These are phyloP conservation scores for Lineolata rhizophorae DNA, from an alignment of 495 filamentous ascomycete genomes.

Conservation along the genomic window DNA sequence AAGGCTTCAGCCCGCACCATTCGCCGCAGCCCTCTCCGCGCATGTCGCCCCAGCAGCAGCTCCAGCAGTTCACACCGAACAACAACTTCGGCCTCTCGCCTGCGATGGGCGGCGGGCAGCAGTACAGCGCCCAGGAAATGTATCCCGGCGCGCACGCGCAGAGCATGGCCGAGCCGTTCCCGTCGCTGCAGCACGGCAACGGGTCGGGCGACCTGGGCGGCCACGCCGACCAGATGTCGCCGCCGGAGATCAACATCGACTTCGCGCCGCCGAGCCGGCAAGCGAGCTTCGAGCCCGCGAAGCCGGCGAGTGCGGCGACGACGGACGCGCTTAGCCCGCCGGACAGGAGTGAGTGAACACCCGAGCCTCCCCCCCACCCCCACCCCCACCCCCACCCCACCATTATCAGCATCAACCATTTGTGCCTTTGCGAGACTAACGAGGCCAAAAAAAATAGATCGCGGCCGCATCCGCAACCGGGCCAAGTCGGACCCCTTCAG, in stretches of 20 bases:
- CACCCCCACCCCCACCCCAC: conserved; percentile 2
- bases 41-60: conserved; percentile 44
- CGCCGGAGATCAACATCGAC: conserved; percentile 82
- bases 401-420: too few relatives aligned
- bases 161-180: conserved; percentile 42
- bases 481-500: conserved; percentile 21
- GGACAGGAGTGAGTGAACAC: conserved; percentile 52
- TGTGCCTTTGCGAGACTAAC: conserved; percentile 5
- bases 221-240: conserved; percentile 53
- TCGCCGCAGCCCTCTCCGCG: conserved; percentile 75
- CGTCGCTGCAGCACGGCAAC: conserved; percentile 24
- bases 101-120: too few relatives aligned
- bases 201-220: conserved; percentile 28
- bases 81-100: conserved; percentile 27
- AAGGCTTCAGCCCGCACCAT: conserved; percentile 60
- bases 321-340: conserved; percentile 69
- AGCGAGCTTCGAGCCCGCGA: conserved; percentile 47
- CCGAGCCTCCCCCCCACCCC: too few relatives aligned
- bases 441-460: conserved; percentile 6
- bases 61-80: conserved; percentile 13
- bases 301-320: conserved; percentile 25
- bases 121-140: too few relatives aligned
- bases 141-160: too few relatives aligned
- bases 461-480: conserved; percentile 19
- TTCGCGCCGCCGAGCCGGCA: conserved; percentile 55